Evolutionary conservation across 805 yeast species (phyloP).

Genomic region (Yamadazyma scolyti): DNA sequence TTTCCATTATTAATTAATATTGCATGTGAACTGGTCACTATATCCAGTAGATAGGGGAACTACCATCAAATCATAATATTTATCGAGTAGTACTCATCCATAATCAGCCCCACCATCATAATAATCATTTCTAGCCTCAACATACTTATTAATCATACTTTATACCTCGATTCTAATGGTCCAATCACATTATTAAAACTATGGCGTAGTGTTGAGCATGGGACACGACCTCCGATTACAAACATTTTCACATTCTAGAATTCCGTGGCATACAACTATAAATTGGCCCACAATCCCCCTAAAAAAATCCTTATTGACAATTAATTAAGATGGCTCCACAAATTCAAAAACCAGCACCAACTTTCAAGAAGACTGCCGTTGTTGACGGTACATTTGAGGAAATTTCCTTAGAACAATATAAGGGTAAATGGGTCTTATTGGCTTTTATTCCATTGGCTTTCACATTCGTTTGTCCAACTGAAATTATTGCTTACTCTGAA

Average conservation of each 20-base stretch:
- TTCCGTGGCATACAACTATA: slow-evolving; percentile 5
- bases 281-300: slow-evolving; percentile 4
- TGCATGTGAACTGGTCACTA: too few relatives aligned
- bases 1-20: too few relatives aligned
- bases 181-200: slow-evolving; percentile 1
- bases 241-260: slow-evolving; percentile 10
- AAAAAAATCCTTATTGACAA: background rate
- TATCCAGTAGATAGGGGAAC: too few relatives aligned
- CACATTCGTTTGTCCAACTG: slow-evolving; percentile 99
- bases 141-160: too few relatives aligned
- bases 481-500: slow-evolving; percentile 97
- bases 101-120: too few relatives aligned
- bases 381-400: slow-evolving; percentile 96
- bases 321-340: slow-evolving; percentile 71
- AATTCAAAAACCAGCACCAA: slow-evolving; percentile 95
- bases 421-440: slow-evolving; percentile 96
- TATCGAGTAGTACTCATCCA: too few relatives aligned
- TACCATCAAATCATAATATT: too few relatives aligned
- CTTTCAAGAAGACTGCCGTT: slow-evolving; percentile 95
- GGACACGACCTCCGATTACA: slow-evolving; percentile 10
- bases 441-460: slow-evolving; percentile 98
- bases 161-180: too few relatives aligned
- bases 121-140: too few relatives aligned
- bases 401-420: slow-evolving; percentile 88
- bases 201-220: slow-evolving; percentile 6